Percentiles rank a stretch among this genome's conserved stretches.
phyloP scores from a whole-genome alignment of 345 rosid genomes.

The Populus nigra region DNA sequence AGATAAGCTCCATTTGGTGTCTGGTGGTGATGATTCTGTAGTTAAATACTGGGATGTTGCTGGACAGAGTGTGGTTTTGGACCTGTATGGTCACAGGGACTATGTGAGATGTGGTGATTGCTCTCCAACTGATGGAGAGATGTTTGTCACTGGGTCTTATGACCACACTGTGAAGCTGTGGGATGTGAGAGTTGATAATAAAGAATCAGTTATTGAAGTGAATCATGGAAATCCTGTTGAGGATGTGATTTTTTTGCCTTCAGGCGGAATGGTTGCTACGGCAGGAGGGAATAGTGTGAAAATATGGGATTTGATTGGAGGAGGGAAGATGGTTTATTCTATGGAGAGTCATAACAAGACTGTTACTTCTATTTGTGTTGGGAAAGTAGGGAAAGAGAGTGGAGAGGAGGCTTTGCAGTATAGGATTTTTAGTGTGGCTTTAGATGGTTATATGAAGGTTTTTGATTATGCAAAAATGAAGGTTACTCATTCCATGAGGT shows the following conservation, averaged over 20 bases:
- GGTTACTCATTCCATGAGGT: constrained; percentile 83
- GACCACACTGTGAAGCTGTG: constrained; percentile 90
- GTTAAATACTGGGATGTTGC: constrained; percentile 98
- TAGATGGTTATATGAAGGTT: constrained; percentile 92
- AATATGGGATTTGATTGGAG: constrained; percentile 87
- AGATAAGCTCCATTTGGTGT: constrained; percentile 83
- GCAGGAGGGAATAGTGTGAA: constrained; percentile 81
- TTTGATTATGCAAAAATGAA: constrained; percentile 77
- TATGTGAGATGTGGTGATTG: constrained; percentile 89
- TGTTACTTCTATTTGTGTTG: constrained; percentile 68
- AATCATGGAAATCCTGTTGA: constrained; percentile 87
- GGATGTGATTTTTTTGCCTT: constrained; percentile 81
- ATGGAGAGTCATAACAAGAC: constrained; percentile 97
- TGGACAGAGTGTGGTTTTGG: constrained; percentile 49
- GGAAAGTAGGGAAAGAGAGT: constrained; percentile 42
- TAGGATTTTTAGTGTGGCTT: constrained; percentile 74
- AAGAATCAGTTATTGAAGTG: constrained; percentile 56
- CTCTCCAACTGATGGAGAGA: constrained; percentile 60
- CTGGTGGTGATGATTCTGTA: constrained; percentile 87
- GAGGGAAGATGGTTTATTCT: constrained; percentile 71
- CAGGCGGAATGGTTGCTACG: constrained; percentile 82
- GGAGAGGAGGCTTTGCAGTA: constrained; percentile 43
- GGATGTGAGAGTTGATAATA: constrained; percentile 68
- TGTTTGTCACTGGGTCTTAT: constrained; percentile 84
- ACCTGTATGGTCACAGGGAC: constrained; percentile 78